These are phyloP conservation scores for Trapa incisa DNA, from an alignment of 345 rosid genomes.

Conservation along the genomic window DNA sequence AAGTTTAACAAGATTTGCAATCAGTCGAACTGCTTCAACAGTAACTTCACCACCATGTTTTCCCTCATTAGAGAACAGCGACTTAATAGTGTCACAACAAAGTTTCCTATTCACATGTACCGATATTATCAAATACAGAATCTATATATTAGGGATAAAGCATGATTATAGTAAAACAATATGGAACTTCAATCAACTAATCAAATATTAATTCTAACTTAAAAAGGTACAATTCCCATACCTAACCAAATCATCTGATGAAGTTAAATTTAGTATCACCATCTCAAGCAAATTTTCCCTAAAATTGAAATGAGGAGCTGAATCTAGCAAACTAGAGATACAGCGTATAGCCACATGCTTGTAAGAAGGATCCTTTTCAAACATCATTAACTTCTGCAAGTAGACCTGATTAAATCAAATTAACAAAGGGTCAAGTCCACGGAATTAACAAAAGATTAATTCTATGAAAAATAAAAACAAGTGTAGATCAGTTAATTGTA, in stretches of 20 bases:
- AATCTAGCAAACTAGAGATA: constrained; percentile 63
- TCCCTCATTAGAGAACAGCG: constrained; percentile 70
- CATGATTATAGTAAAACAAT: background rate
- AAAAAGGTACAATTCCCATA: constrained; percentile 8
- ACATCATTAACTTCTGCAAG: constrained; percentile 50
- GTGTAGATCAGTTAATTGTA: background rate
- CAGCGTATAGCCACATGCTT: constrained; percentile 64
- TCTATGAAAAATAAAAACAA: background rate
- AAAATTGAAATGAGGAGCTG: constrained; percentile 87
- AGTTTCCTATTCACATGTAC: constrained; percentile 49
- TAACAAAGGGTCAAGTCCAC: background rate
- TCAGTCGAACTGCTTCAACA: constrained; percentile 59
- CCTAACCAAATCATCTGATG: constrained; percentile 75
- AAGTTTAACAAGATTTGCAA: constrained; percentile 71
- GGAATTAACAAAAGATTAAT: background rate
- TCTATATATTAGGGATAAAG: background rate
- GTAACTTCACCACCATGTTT: constrained; percentile 90
- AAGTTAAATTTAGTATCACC: constrained; percentile 61
- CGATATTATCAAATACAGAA: background rate
- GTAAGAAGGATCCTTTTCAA: constrained; percentile 45
- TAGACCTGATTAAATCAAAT: constrained; percentile 38
- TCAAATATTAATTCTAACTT: background rate
- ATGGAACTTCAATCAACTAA: background rate
- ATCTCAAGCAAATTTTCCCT: constrained; percentile 56
- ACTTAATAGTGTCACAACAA: constrained; percentile 60